Conservation (phyloP, 495 filamentous ascomycete genomes). For the Talaromyces stipitatus region DNA sequence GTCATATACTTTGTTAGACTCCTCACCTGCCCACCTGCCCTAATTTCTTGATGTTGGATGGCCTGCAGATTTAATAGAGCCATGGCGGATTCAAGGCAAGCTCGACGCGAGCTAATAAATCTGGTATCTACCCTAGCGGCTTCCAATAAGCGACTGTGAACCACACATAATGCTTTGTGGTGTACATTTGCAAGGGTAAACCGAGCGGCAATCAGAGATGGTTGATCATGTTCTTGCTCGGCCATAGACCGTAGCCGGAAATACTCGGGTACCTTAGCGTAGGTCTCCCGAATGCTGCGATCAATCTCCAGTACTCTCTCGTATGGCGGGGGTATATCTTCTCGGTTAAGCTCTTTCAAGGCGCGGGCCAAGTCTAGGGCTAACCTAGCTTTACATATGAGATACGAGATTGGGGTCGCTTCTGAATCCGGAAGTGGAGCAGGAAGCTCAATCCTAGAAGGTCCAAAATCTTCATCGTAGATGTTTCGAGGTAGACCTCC, state of each 20-base stretch:
- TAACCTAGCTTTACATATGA: constrained; percentile 33
- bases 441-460: constrained; percentile 25
- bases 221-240: constrained; percentile 31
- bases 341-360: not conserved
- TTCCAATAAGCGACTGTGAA: constrained; percentile 32
- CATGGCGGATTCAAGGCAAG: constrained; percentile 33
- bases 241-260: constrained; percentile 51
- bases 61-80: constrained; percentile 27
- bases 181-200: constrained; percentile 14
- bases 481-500: constrained; percentile 37
- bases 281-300: constrained; percentile 21
- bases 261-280: constrained; percentile 8
- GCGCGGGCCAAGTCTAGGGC: not conserved
- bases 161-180: constrained; percentile 29
- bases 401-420: constrained; percentile 40
- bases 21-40: constrained; percentile 31
- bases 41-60: constrained; percentile 23
- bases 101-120: constrained; percentile 26
- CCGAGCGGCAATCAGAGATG: constrained; percentile 10
- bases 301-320: constrained; percentile 11
- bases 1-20: constrained; percentile 40
- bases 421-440: constrained; percentile 32
- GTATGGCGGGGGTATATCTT: constrained; percentile 6
- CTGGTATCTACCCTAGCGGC: constrained; percentile 14
- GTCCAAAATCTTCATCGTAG: constrained; percentile 32